Evolutionary conservation across 768 basidiomycete genomes (phyloP).

Genomic region (Podaxis sp.): DNA sequence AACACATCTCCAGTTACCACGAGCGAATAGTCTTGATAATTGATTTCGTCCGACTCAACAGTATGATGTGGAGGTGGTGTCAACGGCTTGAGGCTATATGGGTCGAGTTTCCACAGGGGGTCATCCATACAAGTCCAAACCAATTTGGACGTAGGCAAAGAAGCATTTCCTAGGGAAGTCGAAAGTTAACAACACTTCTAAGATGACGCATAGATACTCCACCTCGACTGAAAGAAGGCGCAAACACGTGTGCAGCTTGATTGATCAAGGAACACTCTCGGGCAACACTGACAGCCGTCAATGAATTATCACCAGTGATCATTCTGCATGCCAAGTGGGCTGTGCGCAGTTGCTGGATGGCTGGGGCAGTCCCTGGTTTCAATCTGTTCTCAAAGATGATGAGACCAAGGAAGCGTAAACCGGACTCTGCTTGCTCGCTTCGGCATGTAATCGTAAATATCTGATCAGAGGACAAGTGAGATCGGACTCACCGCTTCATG

Average conservation of each 20-base stretch:
- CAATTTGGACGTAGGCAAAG: constrained; percentile 57
- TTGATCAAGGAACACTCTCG: constrained; percentile 89
- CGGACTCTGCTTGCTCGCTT: constrained; percentile 93
- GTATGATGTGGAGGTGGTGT: constrained; percentile 69
- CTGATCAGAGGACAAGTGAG: not conserved
- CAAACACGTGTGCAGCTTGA: constrained; percentile 86
- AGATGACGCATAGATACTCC: constrained; percentile 9
- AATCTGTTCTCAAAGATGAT: constrained; percentile 99
- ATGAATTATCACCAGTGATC: constrained; percentile 97
- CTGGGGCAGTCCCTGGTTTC: constrained; percentile 88
- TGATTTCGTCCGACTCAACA: constrained; percentile 68
- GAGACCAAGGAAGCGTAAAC: constrained; percentile 87
- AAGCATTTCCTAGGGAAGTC: constrained; percentile 47
- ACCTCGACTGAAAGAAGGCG: constrained; percentile 80
- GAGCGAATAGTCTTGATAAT: constrained; percentile 86
- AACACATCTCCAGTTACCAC: constrained; percentile 95
- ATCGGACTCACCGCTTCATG: constrained; percentile 75
- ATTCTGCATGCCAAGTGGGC: constrained; percentile 95
- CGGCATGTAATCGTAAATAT: constrained; percentile 10
- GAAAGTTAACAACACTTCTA: not conserved
- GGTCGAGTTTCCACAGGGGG: constrained; percentile 77
- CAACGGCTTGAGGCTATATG: constrained; percentile 83
- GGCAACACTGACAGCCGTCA: constrained; percentile 96
- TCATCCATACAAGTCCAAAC: constrained; percentile 96
- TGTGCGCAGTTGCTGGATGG: constrained; percentile 82